phyloP scores from a whole-genome alignment of 495 filamentous ascomycete species.

The Aspergillus hancockii region DNA sequence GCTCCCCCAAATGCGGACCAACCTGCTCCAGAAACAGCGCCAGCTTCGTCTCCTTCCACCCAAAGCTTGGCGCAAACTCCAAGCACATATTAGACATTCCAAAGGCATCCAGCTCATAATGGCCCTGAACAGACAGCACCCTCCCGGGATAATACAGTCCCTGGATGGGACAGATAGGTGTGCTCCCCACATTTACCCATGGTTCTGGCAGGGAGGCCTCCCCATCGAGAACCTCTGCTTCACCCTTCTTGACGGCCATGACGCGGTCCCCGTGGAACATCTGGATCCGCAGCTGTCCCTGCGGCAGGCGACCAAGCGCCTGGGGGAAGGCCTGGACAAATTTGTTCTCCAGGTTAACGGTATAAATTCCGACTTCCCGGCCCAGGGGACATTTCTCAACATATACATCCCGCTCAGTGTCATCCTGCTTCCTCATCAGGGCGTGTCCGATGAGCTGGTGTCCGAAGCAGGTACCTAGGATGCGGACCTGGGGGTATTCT shows the following conservation, averaged over 20 bases:
- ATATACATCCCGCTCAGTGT: conserved; percentile 16
- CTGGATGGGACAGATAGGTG: conserved; percentile 36
- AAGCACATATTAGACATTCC: conserved; percentile 6
- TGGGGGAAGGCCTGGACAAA: conserved; percentile 27
- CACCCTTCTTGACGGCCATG: conserved; percentile 18
- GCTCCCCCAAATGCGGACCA: background rate
- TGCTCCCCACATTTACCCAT: conserved; percentile 38
- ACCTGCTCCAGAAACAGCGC: background rate
- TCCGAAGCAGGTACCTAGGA: conserved; percentile 44
- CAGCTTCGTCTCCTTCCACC: background rate
- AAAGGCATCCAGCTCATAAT: conserved; percentile 42
- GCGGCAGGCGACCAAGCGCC: conserved; percentile 16
- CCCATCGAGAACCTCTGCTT: background rate
- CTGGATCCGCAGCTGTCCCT: conserved; percentile 32
- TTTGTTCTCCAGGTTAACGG: conserved; percentile 24
- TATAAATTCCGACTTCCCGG: conserved; percentile 35
- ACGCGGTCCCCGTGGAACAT: conserved; percentile 44
- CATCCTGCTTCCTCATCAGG: conserved; percentile 21
- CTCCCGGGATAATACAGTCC: conserved; percentile 38
- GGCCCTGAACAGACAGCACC: conserved; percentile 37
- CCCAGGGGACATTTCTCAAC: conserved; percentile 34
- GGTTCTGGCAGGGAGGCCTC: conserved; percentile 20
- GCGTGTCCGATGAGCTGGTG: conserved; percentile 43
- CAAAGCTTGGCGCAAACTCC: conserved; percentile 1
- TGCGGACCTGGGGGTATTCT: conserved; percentile 36